Percentiles rank a stretch among this genome's conserved stretches.
Conservation (phyloP, 2,329 filamentous ascomycete genomes). For the Ilyonectria destructans region DNA sequence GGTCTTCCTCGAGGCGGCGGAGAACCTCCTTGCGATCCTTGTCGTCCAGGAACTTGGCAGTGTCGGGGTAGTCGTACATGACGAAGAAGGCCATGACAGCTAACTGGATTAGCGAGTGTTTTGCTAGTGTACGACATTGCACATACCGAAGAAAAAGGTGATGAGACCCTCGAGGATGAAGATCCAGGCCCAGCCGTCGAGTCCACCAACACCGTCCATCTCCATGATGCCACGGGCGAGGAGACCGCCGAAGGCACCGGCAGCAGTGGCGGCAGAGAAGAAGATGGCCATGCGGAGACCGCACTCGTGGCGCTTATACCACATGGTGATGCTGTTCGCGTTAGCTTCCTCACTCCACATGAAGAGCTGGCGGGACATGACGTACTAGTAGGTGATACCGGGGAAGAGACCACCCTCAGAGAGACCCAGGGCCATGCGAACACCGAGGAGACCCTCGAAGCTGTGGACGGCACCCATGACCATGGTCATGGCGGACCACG, state of each 20-base stretch:
- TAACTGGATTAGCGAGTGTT: conserved; percentile 38
- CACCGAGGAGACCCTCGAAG: conserved; percentile 65
- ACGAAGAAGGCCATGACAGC: conserved; percentile 66
- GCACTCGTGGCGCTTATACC: conserved; percentile 74
- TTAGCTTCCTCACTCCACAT: not conserved
- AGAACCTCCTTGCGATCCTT: conserved; percentile 62
- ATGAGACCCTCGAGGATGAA: conserved; percentile 79
- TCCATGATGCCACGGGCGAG: conserved; percentile 73
- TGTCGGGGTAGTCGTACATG: conserved; percentile 73
- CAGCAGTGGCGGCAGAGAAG: conserved; percentile 70
- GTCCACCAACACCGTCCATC: conserved; percentile 67
- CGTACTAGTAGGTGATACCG: conserved; percentile 71
- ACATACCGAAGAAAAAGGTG: conserved; percentile 61
- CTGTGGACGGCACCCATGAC: conserved; percentile 68
- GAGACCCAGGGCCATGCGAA: conserved; percentile 64
- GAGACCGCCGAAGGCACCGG: conserved; percentile 75
- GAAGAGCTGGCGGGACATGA: not conserved
- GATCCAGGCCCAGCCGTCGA: conserved; percentile 83
- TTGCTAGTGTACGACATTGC: not conserved
- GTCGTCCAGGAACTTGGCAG: conserved; percentile 64
- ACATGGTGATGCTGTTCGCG: conserved; percentile 65
- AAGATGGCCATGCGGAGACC: conserved; percentile 76
- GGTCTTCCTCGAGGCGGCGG: conserved; percentile 61
- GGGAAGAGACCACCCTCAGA: conserved; percentile 75
- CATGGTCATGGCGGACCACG: conserved; percentile 65